Base-by-base conservation (phyloP, 75 land plant species). In the Larix kaempferi region DNA sequence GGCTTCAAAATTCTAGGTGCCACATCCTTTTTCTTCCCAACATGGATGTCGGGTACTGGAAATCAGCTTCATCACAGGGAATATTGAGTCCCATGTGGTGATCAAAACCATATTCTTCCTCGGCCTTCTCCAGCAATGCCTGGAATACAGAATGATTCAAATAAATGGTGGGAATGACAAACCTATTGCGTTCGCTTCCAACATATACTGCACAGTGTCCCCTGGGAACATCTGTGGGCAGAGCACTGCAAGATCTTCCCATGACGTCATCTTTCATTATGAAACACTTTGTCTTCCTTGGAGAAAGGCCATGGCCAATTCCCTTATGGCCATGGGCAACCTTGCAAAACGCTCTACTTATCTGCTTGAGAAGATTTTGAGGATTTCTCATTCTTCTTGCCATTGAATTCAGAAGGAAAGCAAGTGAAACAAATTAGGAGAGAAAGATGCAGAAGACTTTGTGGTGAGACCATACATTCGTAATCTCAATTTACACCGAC, bases 151-250 rank as follows among this genome's bases (percentile, higher is more conserved):
- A 88, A 73, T 87, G 84, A 16, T 61, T 57, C 61, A 93, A 62
- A 60, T 84, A 81, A 14, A 79, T 80, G 14, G 90, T 85, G 16
- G 87, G 69, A 5, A 64, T 64, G 3, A 64, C 17, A 64, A 64
- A 64, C 16, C 67, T 56, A 81, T 59, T 12, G 64, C 86, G 71
- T 26, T 83, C 85, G 39, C 77, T 67, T 1, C 95, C 95, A 17
- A 93, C 95, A 76, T 93, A 90, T 16, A 93, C 89, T 3, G 91
- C 84, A 26, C 82, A 59, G 71, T 76, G 82, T 17, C 86, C 85
- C 67, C 26, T 64, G 15, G 67, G 67, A 17, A 78, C 79, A 72
- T 78, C 74, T 14, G 14, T 75, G 4, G 74, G 26, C 2, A 41
- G 55, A 11, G 6, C 67, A 64, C 67, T 15, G 17, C 67, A 33